Base-by-base conservation (phyloP, 345 rosid species). In the Gossypium sturtianum region DNA sequence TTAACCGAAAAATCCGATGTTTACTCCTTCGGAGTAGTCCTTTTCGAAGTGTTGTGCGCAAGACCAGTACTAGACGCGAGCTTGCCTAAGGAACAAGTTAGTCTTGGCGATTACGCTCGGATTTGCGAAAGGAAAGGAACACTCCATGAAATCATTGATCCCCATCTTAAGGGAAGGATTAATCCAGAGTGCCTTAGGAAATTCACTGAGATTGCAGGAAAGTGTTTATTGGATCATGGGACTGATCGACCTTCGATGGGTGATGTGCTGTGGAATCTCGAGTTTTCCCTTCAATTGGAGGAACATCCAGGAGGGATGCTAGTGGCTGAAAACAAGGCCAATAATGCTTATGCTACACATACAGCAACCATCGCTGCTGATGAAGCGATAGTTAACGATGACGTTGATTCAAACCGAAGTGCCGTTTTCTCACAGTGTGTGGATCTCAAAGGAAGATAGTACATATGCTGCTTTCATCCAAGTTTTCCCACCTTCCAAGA, bases 221-320 rank as follows among this genome's bases (percentile, higher is more conserved):
- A 94, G 61, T 94, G 93, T 76, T 38, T 94, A 51, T 76, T 85
- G 1, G 97, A 92, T 45, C 78, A 79, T 0, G 95, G 97, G 45
- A 56, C 74, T 47, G 87, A 87, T 27, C 90, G 98, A 7, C 98
- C 97, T 2, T 65, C 90, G 0, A 94, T 94, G 92, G 97, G 95
- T 0, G 97, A 92, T 72, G 91, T 92, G 49, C 72, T 92, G 52
- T 87, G 97, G 97, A 90, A 84, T 67, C 90, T 94, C 6, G 97
- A 94, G 70, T 84, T 82, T 34, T 87, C 91, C 2, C 87, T 88
- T 60, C 97, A 92, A 48, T 27, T 92, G 60, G 85, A 87, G 44
- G 88, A 83, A 48, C 80, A 80, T 61, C 81, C 87, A 12, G 85
- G 84, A 1, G 77, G 78, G 12, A 13, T 78, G 7, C 66, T 52